A percentile compares a stretch with the other conserved stretches of the same genome.
Conservation (phyloP, 2,329 filamentous ascomycete species). For the Fusarium hainanense region DNA sequence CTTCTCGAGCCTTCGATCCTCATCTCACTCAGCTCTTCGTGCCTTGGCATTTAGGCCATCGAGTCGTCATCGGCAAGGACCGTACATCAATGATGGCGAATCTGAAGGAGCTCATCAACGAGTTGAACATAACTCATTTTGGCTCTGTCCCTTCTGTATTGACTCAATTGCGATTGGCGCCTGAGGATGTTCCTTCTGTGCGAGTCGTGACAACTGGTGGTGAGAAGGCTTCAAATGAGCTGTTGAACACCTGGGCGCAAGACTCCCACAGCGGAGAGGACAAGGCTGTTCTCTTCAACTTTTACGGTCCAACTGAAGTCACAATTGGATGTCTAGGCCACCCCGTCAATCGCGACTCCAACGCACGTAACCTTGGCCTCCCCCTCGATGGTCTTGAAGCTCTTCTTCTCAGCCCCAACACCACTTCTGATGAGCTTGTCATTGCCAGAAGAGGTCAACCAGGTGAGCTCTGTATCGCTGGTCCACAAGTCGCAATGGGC, state of each 20-base stretch:
- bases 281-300: conserved; percentile 13
- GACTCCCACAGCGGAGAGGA: rapidly evolving
- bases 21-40: conserved; percentile 24
- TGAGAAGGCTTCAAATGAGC: conserved; percentile 25
- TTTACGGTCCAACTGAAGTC: conserved; percentile 26
- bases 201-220: conserved; percentile 24
- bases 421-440: rapidly evolving
- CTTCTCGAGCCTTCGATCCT: conserved; percentile 24
- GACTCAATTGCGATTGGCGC: conserved; percentile 6
- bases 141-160: conserved; percentile 23
- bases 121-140: conserved; percentile 13
- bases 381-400: conserved; percentile 11
- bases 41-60: conserved; percentile 17
- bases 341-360: conserved; percentile 10
- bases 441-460: conserved; percentile 8
- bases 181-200: conserved; percentile 12
- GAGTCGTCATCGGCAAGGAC: conserved; percentile 11
- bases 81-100: conserved; percentile 10
- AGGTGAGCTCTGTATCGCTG: conserved; percentile 24
- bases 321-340: conserved; percentile 24
- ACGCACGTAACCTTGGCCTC: conserved; percentile 26
- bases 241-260: conserved; percentile 5
- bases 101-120: conserved; percentile 15
- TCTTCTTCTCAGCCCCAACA: neutral
- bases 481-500: conserved; percentile 21